Evolutionary conservation across 108 stramenopile genomes (phyloP), one percentile per base, ranked within the genome.

Genomic region (Craspedostauros australis): DNA sequence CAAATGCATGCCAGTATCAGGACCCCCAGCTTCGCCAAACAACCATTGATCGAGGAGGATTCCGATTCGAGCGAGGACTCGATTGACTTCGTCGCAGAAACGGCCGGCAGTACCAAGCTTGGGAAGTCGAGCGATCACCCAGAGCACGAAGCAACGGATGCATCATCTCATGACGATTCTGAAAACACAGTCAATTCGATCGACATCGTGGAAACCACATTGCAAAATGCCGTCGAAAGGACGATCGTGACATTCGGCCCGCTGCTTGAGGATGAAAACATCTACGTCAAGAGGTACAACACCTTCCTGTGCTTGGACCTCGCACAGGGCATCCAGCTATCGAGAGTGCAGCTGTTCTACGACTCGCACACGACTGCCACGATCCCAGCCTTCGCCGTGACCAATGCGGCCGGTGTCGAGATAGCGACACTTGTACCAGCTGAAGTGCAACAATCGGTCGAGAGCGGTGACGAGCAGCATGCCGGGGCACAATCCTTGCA

Each of bases 371-470:
- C 65, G 4, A 46, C 62, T 19, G 39, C 59, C 15, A 14, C 32
- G n/a, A 19, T 70, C 4, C 29, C 41, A 6, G 59, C 56, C 19
- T 8, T 73, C 20, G 39, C 60, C 25, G 56, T 54, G 3, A 58
- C 69, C 5, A 69, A 77, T 40, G 33, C 38, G n/a, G 67, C 62
- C 19, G 76, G 76, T 15, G 45, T 77, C 23, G 56, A 69, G 36
- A 38, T 76, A 19, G 31, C 63, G 14, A 67, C 57, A 19, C 18
- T 67, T 16, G 66, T 58, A 0, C 66, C 66, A 26, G n/a, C n/a
- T n/a, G n/a, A n/a, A n/a, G n/a, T n/a, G n/a, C n/a, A n/a, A n/a
- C n/a, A n/a, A n/a, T n/a, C n/a, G n/a, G n/a, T n/a, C n/a, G 32
- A 42, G 12, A 29, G 19, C 20, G 39, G 2, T 4, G 47, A 59